Conservation (phyloP, 768 basidiomycete species). For the Hirschioporus abietinus region DNA sequence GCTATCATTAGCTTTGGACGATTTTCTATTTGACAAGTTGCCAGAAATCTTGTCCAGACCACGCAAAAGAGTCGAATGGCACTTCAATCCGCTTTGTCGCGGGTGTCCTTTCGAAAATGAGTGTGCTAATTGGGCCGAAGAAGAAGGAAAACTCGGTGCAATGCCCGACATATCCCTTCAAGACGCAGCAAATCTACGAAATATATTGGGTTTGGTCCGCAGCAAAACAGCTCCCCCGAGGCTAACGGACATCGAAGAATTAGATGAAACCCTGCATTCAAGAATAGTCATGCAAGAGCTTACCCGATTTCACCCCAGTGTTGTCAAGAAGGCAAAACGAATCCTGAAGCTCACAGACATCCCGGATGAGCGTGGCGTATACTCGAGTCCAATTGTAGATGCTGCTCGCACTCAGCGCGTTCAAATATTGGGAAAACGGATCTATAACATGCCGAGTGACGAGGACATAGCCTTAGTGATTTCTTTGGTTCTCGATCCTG, state of each 20-base stretch:
- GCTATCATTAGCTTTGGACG: slow-evolving; percentile 35
- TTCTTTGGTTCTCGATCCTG: slow-evolving; percentile 38
- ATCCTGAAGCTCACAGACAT: slow-evolving; percentile 30
- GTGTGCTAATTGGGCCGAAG: slow-evolving; percentile 30
- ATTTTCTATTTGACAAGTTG: slow-evolving; percentile 38
- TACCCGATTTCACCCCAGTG: slow-evolving; percentile 28
- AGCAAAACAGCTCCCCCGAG: slow-evolving; percentile 4
- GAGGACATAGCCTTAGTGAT: slow-evolving; percentile 44
- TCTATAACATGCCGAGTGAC: slow-evolving; percentile 36
- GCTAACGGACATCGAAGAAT: slow-evolving; percentile 44
- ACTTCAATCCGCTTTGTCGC: slow-evolving; percentile 44
- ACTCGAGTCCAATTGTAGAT: background rate
- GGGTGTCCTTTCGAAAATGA: slow-evolving; percentile 35
- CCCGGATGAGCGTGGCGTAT: background rate
- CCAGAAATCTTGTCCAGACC: slow-evolving; percentile 33
- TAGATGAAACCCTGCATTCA: slow-evolving; percentile 32
- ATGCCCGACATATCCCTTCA: slow-evolving; percentile 45
- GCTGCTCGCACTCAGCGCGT: slow-evolving; percentile 4
- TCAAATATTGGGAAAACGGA: slow-evolving; percentile 38
- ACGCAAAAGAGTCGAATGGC: slow-evolving; percentile 37
- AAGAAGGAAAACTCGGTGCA: slow-evolving; percentile 35
- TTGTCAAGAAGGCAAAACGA: slow-evolving; percentile 34
- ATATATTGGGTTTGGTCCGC: slow-evolving; percentile 28
- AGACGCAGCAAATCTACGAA: slow-evolving; percentile 36
- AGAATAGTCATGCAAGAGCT: slow-evolving; percentile 25